Evolutionary conservation across 306 rosid genomes (phyloP), one percentile per base, ranked within the genome.

Genomic region (Prunus salicina): DNA sequence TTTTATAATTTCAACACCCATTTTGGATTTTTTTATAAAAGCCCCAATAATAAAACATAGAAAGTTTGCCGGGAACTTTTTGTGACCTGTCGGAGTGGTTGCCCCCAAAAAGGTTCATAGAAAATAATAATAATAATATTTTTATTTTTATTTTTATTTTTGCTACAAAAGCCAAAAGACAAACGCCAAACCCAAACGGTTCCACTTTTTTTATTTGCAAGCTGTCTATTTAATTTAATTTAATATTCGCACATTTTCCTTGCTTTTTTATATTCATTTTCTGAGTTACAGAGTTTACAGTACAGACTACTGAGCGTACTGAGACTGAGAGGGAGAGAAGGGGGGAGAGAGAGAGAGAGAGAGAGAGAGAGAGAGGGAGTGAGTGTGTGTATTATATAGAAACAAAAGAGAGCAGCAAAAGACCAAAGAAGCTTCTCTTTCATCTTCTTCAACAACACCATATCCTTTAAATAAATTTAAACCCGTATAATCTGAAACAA

Each of bases 81-180:
- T 80, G 83, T 79, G 84, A 69, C 80, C 81, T 92, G 96, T 89
- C 92, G 93, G 91, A 81, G 77, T 86, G 86, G 89, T 73, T 82
- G 82, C 90, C 94, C 90, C 82, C 88, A 89, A 83, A 87, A 86
- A 75, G 86, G 74, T 64, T 80, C 73, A 69, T 49, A 55, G 41
- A 64, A 74, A 52, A 56, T 66, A 47, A 3, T 12, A 51, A 51
- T 43, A 63, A 30, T n/a, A 3, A 50, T 46, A 14, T 22, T 0
- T 22, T 16, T 2, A 32, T 0, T 4, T 19, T 41, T 24, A 28
- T 28, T 12, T 28, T 28, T 22, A 30, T 50, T 18, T 15, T 49
- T 52, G 46, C 32, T 30, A 14, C 32, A 5, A 69, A 3, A 38
- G 13, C 16, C 38, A 60, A 61, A 24, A 63, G 9, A 38, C 43